Percentiles rank a stretch among this genome's conserved stretches.
Evolutionary conservation across 768 basidiomycete genomes (phyloP).

Genomic region (Phaffia tasmanica): DNA sequence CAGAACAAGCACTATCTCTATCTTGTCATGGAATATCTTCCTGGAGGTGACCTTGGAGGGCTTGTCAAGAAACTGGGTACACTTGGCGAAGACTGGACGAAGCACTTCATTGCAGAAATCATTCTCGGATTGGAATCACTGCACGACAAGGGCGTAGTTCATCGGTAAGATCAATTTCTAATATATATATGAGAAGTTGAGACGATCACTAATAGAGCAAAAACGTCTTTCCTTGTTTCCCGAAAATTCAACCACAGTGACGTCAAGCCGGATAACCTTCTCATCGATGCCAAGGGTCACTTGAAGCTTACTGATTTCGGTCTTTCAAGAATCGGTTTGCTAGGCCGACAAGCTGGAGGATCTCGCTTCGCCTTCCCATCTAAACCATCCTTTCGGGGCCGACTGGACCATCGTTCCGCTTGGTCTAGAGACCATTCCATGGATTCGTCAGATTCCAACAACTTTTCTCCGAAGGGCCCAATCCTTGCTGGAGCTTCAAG

Average conservation of each 20-base stretch:
- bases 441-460: conserved; percentile 34
- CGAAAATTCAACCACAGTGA: conserved; percentile 51
- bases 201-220: no score
- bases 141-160: conserved; percentile 89
- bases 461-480: conserved; percentile 34
- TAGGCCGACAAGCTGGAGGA: conserved; percentile 70
- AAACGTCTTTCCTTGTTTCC: conserved; percentile 13
- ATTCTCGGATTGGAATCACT: conserved; percentile 89
- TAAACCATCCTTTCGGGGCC: background rate
- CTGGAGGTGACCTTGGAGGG: conserved; percentile 78
- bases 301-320: conserved; percentile 98
- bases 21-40: conserved; percentile 95
- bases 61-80: conserved; percentile 91
- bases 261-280: conserved; percentile 91
- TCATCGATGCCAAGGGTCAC: conserved; percentile 93
- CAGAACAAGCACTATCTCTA: conserved; percentile 99
- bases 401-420: background rate
- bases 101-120: conserved; percentile 92
- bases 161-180: conserved; percentile 55
- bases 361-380: conserved; percentile 33
- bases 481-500: conserved; percentile 28
- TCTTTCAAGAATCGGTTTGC: conserved; percentile 88
- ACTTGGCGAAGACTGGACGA: conserved; percentile 91
- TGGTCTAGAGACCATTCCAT: conserved; percentile 13
- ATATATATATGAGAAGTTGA: background rate